These are phyloP conservation scores for Pyrus communis DNA, from an alignment of 306 rosid genomes.

Conservation along the genomic window DNA sequence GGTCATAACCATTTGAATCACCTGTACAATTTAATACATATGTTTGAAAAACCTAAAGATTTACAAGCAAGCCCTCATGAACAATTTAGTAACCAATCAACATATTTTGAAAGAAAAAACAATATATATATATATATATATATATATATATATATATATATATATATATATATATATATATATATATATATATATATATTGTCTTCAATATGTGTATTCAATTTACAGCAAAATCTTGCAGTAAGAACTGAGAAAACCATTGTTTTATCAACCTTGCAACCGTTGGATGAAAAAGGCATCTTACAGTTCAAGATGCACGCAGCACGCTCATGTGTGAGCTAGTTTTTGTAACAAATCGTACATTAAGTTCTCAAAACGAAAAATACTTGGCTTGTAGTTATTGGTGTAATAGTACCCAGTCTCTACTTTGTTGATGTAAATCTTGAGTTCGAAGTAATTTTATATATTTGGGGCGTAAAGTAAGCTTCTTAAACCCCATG, in stretches of 20 bases:
- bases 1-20: not conserved
- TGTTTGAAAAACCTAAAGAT: not conserved
- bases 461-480: too few species aligned
- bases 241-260: not conserved
- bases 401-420: too few species aligned
- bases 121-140: too few species aligned
- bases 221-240: not conserved
- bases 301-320: not conserved
- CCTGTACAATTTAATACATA: not conserved
- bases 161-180: too few species aligned
- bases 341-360: not conserved
- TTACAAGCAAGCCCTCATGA: not conserved
- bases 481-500: too few species aligned
- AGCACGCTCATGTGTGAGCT: not conserved
- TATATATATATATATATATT: too few species aligned
- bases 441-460: too few species aligned
- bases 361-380: not conserved
- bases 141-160: too few species aligned
- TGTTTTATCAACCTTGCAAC: not conserved
- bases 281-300: not conserved
- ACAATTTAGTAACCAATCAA: not conserved
- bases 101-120: not conserved
- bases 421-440: too few species aligned
- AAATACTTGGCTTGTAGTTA: not conserved
- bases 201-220: not conserved